Conservation (phyloP, 2,329 filamentous ascomycete genomes). For the Coniochaeta prunicola region DNA sequence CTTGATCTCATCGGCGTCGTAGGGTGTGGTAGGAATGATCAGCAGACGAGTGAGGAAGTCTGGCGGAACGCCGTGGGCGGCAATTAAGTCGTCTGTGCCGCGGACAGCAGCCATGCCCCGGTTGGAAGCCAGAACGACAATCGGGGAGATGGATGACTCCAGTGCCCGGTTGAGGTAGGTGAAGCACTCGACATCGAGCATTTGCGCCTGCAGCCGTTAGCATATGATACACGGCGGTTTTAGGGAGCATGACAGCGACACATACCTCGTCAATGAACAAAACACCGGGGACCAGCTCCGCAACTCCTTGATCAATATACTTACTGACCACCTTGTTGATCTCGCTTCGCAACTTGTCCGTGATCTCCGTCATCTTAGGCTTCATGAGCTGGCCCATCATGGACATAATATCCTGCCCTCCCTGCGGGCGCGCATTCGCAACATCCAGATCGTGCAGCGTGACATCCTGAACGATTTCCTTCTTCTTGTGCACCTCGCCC, state of each 20-base stretch:
- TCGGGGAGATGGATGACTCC: conserved; percentile 88
- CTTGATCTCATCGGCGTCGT: conserved; percentile 83
- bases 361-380: conserved; percentile 99
- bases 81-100: conserved; percentile 73
- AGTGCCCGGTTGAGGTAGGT: conserved; percentile 98
- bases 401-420: conserved; percentile 98
- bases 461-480: conserved; percentile 98
- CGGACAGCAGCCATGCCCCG: conserved; percentile 89
- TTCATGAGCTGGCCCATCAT: conserved; percentile 99
- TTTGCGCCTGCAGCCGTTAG: conserved; percentile 67
- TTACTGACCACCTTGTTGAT: conserved; percentile 99
- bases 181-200: conserved; percentile 99
- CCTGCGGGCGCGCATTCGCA: conserved; percentile 89
- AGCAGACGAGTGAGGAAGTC: conserved; percentile 91
- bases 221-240: not conserved
- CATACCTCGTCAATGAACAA: conserved; percentile 95
- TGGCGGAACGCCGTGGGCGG: conserved; percentile 87
- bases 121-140: conserved; percentile 96
- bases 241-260: not conserved
- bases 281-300: conserved; percentile 95
- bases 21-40: conserved; percentile 91
- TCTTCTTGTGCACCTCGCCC: conserved; percentile 99
- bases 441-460: conserved; percentile 95
- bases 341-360: conserved; percentile 88
- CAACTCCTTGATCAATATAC: conserved; percentile 97